A percentile compares a stretch with the other conserved stretches of the same genome.
Evolutionary conservation across 2,329 filamentous ascomycete species (phyloP).

Genomic region (Stagonosporopsis chrysanthemi): DNA sequence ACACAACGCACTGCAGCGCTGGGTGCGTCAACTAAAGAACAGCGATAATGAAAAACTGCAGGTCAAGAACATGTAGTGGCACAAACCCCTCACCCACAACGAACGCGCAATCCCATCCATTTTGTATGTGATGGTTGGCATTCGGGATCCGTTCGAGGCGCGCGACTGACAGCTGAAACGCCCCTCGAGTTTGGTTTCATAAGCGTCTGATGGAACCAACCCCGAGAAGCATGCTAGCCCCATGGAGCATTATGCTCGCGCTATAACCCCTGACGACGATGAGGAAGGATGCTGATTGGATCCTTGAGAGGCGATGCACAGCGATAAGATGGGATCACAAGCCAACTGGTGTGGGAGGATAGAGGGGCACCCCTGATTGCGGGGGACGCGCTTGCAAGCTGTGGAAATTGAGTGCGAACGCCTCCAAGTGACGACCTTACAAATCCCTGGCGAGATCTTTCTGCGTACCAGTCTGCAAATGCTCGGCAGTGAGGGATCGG

Average conservation of each 20-base stretch:
- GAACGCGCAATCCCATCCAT: slow-evolving; percentile 13
- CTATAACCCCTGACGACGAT: slow-evolving; percentile 3
- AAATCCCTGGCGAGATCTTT: neutral
- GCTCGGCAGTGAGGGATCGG: neutral
- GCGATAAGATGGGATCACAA: slow-evolving; percentile 15
- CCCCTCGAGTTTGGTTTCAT: slow-evolving; percentile 15
- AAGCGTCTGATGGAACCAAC: slow-evolving; percentile 14
- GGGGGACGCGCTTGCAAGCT: slow-evolving; percentile 12
- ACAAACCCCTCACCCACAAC: slow-evolving; percentile 8
- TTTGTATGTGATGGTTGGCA: slow-evolving; percentile 16
- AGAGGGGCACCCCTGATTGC: slow-evolving; percentile 3
- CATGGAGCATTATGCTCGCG: slow-evolving; percentile 9
- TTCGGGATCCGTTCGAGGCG: slow-evolving; percentile 19
- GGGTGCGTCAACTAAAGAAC: slow-evolving; percentile 11
- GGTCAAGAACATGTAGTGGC: slow-evolving; percentile 6
- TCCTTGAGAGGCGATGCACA: neutral
- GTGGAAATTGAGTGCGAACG: slow-evolving; percentile 17
- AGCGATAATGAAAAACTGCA: slow-evolving; percentile 8
- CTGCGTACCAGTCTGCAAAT: neutral
- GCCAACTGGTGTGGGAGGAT: slow-evolving; percentile 4
- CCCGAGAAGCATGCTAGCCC: slow-evolving; percentile 10
- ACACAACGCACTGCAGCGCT: slow-evolving; percentile 13
- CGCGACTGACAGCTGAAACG: slow-evolving; percentile 21
- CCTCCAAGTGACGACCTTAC: slow-evolving; percentile 1
- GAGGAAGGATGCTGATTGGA: slow-evolving; percentile 6